A percentile compares a stretch with the other conserved stretches of the same genome.
These are phyloP conservation scores for Paracoccidioides brasiliensis DNA, from an alignment of 2,329 filamentous ascomycete genomes.

Conservation along the genomic window DNA sequence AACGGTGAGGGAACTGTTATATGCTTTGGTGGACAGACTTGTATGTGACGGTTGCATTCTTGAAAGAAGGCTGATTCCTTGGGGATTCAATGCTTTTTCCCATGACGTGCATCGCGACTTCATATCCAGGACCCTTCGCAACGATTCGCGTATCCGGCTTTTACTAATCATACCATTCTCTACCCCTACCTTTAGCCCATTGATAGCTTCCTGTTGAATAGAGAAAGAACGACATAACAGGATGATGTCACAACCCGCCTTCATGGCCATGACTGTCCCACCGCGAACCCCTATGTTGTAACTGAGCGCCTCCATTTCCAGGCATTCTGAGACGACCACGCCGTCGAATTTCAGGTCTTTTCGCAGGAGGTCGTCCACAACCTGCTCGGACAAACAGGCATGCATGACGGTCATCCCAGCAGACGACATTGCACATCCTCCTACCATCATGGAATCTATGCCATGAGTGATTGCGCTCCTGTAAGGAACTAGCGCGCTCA, in stretches of 20 bases:
- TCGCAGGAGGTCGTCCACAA: conserved; percentile 80
- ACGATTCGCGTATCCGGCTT: conserved; percentile 64
- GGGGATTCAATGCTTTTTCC: conserved; percentile 80
- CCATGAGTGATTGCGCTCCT: conserved; percentile 78
- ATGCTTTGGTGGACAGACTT: conserved; percentile 68
- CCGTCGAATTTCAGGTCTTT: conserved; percentile 81
- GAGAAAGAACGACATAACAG: conserved; percentile 78
- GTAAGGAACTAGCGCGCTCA: conserved; percentile 87
- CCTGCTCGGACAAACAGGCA: conserved; percentile 82
- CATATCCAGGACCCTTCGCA: conserved; percentile 63
- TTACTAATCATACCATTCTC: conserved; percentile 82
- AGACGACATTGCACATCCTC: conserved; percentile 84
- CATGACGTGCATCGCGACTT: conserved; percentile 81
- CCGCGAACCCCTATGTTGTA: conserved; percentile 96
- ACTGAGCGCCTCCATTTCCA: conserved; percentile 92
- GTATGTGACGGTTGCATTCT: conserved; percentile 73
- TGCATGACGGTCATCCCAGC: conserved; percentile 90
- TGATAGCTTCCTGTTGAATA: conserved; percentile 82
- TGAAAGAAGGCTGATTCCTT: conserved; percentile 62
- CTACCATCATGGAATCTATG: conserved; percentile 89
- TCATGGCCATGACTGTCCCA: conserved; percentile 93
- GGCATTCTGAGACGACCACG: conserved; percentile 85
- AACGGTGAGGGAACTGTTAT: conserved; percentile 85
- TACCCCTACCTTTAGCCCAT: conserved; percentile 73
- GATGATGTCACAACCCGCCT: conserved; percentile 86